phyloP scores from a whole-genome alignment of 148 eudicot species.

The Vaccinium macrocarpon region DNA sequence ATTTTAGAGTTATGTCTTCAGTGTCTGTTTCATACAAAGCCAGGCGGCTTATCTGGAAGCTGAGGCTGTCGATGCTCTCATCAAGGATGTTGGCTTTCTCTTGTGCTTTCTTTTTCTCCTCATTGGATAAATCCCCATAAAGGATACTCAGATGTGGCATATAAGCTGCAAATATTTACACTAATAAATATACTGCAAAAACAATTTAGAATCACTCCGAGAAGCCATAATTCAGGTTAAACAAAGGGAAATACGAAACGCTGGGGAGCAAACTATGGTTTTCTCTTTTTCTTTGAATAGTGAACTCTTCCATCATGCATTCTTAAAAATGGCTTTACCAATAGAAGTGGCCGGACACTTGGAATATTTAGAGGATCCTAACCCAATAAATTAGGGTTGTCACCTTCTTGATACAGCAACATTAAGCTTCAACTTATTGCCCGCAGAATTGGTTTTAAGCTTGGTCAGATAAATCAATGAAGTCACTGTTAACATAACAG shows the following conservation, averaged over 20 bases:
- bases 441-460: not conserved
- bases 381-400: not conserved
- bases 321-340: not conserved
- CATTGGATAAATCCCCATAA: slow-evolving; percentile 73
- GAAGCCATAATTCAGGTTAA: not conserved
- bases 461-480: not conserved
- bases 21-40: slow-evolving; percentile 80
- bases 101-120: slow-evolving; percentile 78
- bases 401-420: not conserved
- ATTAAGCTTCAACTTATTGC: not conserved
- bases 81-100: slow-evolving; percentile 70
- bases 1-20: slow-evolving; percentile 75
- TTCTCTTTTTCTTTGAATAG: not conserved
- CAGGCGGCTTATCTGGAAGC: slow-evolving; percentile 60
- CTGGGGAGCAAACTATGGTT: not conserved
- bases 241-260: not conserved
- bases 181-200: no score
- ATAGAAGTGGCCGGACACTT: not conserved
- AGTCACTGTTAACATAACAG: not conserved
- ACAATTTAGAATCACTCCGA: not conserved
- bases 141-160: slow-evolving; percentile 98
- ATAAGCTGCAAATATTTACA: slow-evolving; percentile 55
- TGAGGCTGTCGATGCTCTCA: slow-evolving; percentile 53
- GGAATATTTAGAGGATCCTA: no score
- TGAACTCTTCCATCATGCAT: not conserved